Conservation (phyloP, 345 rosid species). For the Dimocarpus longan region DNA sequence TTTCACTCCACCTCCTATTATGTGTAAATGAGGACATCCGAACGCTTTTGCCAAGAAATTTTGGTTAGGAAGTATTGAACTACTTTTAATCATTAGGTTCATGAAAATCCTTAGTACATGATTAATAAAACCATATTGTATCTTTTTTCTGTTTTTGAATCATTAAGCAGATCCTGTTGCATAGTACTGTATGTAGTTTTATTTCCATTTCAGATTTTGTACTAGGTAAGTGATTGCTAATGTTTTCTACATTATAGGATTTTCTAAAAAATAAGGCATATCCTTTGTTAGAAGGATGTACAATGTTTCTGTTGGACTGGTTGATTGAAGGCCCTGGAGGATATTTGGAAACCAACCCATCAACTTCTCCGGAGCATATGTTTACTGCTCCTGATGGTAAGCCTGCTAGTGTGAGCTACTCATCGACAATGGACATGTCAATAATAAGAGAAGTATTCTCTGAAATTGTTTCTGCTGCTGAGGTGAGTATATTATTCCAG, state of each 20-base stretch:
- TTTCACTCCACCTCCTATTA: background rate
- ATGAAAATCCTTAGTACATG: background rate
- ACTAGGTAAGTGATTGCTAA: background rate
- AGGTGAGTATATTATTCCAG: constrained; percentile 50
- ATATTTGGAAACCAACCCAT: constrained; percentile 87
- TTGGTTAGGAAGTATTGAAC: background rate
- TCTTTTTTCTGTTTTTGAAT: background rate
- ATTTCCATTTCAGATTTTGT: background rate
- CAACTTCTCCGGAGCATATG: constrained; percentile 95
- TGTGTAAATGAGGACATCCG: background rate
- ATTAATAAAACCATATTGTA: background rate
- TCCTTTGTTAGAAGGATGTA: constrained; percentile 87
- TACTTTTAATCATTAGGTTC: background rate
- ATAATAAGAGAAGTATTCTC: constrained; percentile 80
- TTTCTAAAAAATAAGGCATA: constrained; percentile 79
- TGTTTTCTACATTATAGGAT: constrained; percentile 51
- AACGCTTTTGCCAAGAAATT: background rate
- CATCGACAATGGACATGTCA: constrained; percentile 93
- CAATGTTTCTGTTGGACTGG: constrained; percentile 86
- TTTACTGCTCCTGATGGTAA: constrained; percentile 82
- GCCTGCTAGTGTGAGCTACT: constrained; percentile 90
- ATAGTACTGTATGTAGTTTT: background rate
- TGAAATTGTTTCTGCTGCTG: constrained; percentile 70
- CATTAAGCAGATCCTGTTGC: background rate
- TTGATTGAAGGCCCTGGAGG: constrained; percentile 75